Evolutionary conservation across 345 rosid species (phyloP), one percentile per base, ranked within the genome.

Genomic region (Dipteronia dyeriana): DNA sequence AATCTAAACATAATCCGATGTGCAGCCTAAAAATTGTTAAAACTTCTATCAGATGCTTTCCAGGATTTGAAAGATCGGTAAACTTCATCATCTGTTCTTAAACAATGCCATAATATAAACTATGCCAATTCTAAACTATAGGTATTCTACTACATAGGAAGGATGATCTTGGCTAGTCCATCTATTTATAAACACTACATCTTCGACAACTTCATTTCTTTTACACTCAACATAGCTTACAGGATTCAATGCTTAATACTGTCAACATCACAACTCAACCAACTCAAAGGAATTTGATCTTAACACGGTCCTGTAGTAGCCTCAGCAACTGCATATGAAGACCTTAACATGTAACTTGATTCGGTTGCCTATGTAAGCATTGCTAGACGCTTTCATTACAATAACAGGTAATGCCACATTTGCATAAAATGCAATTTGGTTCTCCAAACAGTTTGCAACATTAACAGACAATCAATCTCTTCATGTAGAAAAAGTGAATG

Each of bases 401-500:
- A 45, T 16, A 25, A 38, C 34, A 22, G 14, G 34, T 10, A 62
- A 62, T 26, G 34, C 66, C 19, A 26, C 11, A 62, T 23, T 62
- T 62, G 66, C 25, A 73, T 5, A 25, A 17, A 73, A 73, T 54
- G 43, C 20, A 68, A 57, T 64, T 25, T 26, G 45, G 22, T 31
- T 63, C 13, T 19, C 10, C 4, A 10, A 10, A 31, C 54, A 63
- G 63, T 47, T 31, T 16, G 66, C 14, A 68, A 67, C 78, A 77
- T 20, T 17, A 57, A 49, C 22, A 51, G 25, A 17, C 7, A n/a
- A 34, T 34, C 38, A 66, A 1, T 65, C 38, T 82, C 57, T 59
- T 60, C 75, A 43, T 60, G 34, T 67, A 66, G 34, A 79, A 47
- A 47, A 66, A 57, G 14, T 9, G 56, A 73, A 41, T 78, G 60